These are phyloP conservation scores for Sporisorium reilianum DNA, from an alignment of 1,284 basidiomycete genomes.

Conservation along the genomic window DNA sequence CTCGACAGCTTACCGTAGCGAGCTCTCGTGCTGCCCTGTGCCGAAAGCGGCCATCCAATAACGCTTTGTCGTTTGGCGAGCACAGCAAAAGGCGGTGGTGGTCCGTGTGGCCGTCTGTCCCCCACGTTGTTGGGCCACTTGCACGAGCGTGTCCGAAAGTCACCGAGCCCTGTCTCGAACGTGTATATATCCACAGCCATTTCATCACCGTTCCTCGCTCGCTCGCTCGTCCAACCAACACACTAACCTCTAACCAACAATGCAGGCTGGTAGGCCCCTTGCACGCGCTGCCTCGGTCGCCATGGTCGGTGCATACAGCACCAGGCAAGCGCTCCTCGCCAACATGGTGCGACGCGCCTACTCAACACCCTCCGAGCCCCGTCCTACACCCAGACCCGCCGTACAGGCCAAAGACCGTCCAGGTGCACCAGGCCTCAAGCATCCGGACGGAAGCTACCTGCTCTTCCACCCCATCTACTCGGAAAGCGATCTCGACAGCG, in stretches of 20 bases:
- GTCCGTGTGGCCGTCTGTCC: no score
- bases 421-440: conserved; percentile 18
- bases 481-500: conserved; percentile 77
- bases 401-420: conserved; percentile 38
- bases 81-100: no score
- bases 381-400: conserved; percentile 10
- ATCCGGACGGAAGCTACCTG: conserved; percentile 45
- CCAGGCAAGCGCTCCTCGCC: neutral
- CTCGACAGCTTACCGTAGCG: no score
- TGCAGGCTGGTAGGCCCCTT: conserved; percentile 6
- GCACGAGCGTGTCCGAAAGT: no score
- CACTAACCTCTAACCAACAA: neutral
- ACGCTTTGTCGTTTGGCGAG: no score
- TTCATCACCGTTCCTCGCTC: no score
- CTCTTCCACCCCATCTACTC: conserved; percentile 55
- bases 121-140: no score
- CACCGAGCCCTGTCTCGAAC: no score
- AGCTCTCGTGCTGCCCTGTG: no score
- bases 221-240: no score
- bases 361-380: conserved; percentile 1
- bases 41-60: no score
- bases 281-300: neutral
- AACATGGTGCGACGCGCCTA: neutral
- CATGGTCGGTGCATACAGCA: neutral
- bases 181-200: no score